Base-by-base conservation (phyloP, 768 basidiomycete genomes). In the Rubroboletus pulcherrimus region DNA sequence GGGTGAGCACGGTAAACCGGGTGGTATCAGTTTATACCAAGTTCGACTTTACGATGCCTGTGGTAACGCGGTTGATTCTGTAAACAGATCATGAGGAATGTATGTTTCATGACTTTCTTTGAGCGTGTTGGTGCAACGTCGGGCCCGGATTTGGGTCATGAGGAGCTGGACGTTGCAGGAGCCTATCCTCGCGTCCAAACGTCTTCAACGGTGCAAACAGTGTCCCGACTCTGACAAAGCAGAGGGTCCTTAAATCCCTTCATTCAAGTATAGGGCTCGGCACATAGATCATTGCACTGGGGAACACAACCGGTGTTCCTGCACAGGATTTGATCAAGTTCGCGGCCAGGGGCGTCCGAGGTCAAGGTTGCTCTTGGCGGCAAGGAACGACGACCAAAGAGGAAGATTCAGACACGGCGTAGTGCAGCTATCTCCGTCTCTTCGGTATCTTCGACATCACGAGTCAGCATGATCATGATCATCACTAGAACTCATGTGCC, bases 361-460 rank as follows among this genome's bases (percentile, higher is more conserved):
- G 31, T 11, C 31, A 33, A 33, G 10, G 31, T 11, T 33, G 10
- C 31, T 33, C 10, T 33, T 9, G 9, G 31, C 31, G 31, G 5
- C 31, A 33, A 33, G 5, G 34, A 34, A 14, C 12, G 12, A 31
- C 31, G 7, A 7, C 37, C 38, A 54, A 62, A 34, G 52, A 57
- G n/a, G 67, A 65, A 21, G 12, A 21, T 21, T 21, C 40, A 49
- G 63, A 69, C 41, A 63, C 47, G 49, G 59, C 63, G 10, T 33
- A 10, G 10, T 33, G 11, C 26, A 26, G 26, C 26, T 26, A 26
- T 26, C 26, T 26, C 31, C 63, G 58, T 40, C 56, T 66, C 15
- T 48, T 66, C 8, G 64, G 64, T 10, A 53, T 68, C 31, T 62
- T 68, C 38, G 63, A 66, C 33, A 51, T 64, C 31, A 56, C 26